These are phyloP conservation scores for Lineolata rhizophorae DNA, from an alignment of 495 filamentous ascomycete species.

Conservation along the genomic window DNA sequence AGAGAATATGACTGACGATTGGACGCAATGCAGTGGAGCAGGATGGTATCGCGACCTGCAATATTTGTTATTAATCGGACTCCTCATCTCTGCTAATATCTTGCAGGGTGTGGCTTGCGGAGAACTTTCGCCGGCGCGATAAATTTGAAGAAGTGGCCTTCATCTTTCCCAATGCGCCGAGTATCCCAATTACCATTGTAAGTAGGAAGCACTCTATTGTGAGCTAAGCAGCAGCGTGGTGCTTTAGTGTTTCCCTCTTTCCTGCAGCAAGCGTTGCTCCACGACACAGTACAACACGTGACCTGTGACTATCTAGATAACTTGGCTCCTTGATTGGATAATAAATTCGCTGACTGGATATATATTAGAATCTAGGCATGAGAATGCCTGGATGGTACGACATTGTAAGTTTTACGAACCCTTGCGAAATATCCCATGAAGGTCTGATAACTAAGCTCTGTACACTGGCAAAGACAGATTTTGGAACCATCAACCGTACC, in stretches of 20 bases:
- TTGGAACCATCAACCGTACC: slow-evolving; percentile 14
- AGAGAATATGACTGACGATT: slow-evolving; percentile 1
- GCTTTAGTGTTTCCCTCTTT: no score
- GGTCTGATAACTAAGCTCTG: slow-evolving; percentile 2
- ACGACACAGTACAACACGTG: background rate
- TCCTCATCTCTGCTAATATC: no score
- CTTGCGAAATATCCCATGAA: background rate
- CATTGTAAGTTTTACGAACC: slow-evolving; percentile 32
- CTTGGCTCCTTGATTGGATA: no score
- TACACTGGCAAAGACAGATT: no score
- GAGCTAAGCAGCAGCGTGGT: no score
- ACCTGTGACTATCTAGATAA: no score
- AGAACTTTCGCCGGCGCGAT: slow-evolving; percentile 69
- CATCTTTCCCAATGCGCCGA: slow-evolving; percentile 83
- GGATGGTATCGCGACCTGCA: slow-evolving; percentile 14
- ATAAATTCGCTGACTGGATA: slow-evolving; percentile 2
- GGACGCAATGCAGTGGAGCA: slow-evolving; percentile 9
- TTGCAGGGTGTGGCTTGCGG: slow-evolving; percentile 46
- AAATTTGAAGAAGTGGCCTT: slow-evolving; percentile 82
- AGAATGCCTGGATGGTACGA: slow-evolving; percentile 87
- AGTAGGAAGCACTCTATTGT: slow-evolving; percentile 13
- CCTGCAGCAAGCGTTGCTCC: no score
- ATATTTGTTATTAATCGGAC: background rate
- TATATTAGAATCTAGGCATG: slow-evolving; percentile 50
- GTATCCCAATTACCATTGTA: slow-evolving; percentile 73